Evolutionary conservation across 768 basidiomycete species (phyloP).

Genomic region (Amanita brunnescens): DNA sequence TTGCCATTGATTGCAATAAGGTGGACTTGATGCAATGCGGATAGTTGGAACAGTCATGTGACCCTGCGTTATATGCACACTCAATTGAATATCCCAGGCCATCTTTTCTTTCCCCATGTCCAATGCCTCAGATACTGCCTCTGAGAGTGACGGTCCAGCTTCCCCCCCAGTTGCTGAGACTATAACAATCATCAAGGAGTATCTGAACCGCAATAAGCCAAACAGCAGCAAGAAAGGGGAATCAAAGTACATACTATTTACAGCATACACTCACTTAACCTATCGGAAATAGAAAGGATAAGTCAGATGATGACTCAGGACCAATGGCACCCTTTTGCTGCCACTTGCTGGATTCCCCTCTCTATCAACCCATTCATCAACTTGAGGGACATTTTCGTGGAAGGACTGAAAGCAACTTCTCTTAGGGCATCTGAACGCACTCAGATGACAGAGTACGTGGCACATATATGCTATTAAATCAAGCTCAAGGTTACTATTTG

Average conservation of each 20-base stretch:
- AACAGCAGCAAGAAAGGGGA: neutral
- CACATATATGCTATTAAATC: too few relatives aligned
- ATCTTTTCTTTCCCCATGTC: neutral
- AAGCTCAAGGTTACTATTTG: neutral
- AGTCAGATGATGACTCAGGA: neutral
- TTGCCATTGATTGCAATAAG: too few relatives aligned
- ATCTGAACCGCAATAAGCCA: neutral
- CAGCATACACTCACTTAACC: neutral
- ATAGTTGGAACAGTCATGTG: too few relatives aligned
- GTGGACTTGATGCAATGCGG: too few relatives aligned
- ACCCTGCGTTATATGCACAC: too few relatives aligned
- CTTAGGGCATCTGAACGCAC: neutral
- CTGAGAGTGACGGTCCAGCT: neutral
- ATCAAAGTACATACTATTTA: neutral
- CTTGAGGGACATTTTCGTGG: neutral
- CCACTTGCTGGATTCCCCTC: neutral
- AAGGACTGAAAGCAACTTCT: neutral
- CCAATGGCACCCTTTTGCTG: neutral
- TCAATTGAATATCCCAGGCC: too few relatives aligned
- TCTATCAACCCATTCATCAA: neutral
- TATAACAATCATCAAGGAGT: neutral
- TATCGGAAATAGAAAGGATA: neutral
- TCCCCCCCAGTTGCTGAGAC: neutral
- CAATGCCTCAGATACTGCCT: neutral
- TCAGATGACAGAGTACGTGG: neutral